Evolutionary conservation across 768 basidiomycete species (phyloP), one percentile per base, ranked within the genome.

Genomic region (Kwoniella botswanensis): DNA sequence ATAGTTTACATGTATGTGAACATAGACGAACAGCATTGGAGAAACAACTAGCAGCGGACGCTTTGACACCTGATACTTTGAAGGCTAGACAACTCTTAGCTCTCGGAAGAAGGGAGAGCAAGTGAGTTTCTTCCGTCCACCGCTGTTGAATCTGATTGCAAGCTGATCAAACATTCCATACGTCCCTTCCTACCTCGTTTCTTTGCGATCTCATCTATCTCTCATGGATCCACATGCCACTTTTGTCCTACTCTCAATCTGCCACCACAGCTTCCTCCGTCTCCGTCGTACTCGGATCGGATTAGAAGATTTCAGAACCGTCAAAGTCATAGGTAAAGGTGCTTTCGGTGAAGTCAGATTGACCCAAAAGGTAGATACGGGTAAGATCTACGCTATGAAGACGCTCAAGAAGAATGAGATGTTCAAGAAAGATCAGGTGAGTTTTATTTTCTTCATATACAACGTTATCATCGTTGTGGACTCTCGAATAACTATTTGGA

Each of bases 341-440:
- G 97, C 97, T 18, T 99, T 99, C 79, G 95, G 97, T 82, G 96
- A 99, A 86, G 95, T 99, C 62, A 89, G 97, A 55, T 87, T 99
- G 42, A 95, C 97, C 41, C 96, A 99, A 82, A 99, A 99, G 84
- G 88, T 87, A 17, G 97, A 99, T 81, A 98, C 95, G 1, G 94
- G 94, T 44, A 97, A 94, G 86, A 97, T 98, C 67, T 99, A 98
- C 83, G 97, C 97, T 18, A 97, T 99, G 96, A 98, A 98, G 85
- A 93, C 93, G 24, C 85, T 98, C 81, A 90, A 91, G 85, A 99
- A 99, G 86, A 92, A 92, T 60, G 97, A 98, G 83, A 99, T 98
- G 97, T 88, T 99, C 84, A 96, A 98, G 85, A 97, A 97, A 83
- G 97, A 99, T 81, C 96, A 99, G 87, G 95, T 92, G 70, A 58